Evolutionary conservation across 2,329 filamentous ascomycete species (phyloP), one percentile per base, ranked within the genome.

Genomic region (Tolypocladium cylindrosporum): DNA sequence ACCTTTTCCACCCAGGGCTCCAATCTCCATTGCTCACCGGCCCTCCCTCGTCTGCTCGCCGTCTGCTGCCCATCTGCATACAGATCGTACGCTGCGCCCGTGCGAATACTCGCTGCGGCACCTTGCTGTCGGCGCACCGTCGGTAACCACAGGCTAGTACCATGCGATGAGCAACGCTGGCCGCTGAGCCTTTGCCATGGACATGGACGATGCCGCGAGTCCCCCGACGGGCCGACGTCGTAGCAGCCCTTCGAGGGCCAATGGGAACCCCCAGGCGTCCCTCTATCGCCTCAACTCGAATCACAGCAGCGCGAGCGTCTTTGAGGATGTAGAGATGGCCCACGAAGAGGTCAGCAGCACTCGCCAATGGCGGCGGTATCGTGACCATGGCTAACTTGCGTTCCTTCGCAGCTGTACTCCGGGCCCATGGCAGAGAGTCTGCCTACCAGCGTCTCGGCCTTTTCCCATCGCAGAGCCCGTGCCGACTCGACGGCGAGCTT

Each of bases 261-360:
- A 39, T 34, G 19, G 54, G 16, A 55, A 55, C 48, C 54, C 42
- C 19, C 55, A 37, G 45, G 34, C 60, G 40, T 52, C 61, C 13
- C 55, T 61, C 21, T 90, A 90, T 72, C 79, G 86, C 57, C 78
- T 87, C 57, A 79, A 79, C 63, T 88, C 86, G 55, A 90, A 90
- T 67, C 79, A 85, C 66, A 91, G 88, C 74, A 85, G 81, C 72
- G 79, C 86, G 41, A 96, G 90, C 73, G 87, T 97, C 65, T 87
- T 96, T 65, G 91, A 91, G 64, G 91, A 96, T 72, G 92, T 97
- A n/a, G 93, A 97, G 71, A 97, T 99, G 94, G 93, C 94, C 24
- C 91, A 95, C 55, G 90, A 96, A 71, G 93, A 97, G 83, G 90
- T 94, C 66, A 59, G 63, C 55, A 45, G 27, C 21, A 1, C 31